Evolutionary conservation across 169 alveolate species (phyloP).

Genomic region (Plasmodium inui): DNA sequence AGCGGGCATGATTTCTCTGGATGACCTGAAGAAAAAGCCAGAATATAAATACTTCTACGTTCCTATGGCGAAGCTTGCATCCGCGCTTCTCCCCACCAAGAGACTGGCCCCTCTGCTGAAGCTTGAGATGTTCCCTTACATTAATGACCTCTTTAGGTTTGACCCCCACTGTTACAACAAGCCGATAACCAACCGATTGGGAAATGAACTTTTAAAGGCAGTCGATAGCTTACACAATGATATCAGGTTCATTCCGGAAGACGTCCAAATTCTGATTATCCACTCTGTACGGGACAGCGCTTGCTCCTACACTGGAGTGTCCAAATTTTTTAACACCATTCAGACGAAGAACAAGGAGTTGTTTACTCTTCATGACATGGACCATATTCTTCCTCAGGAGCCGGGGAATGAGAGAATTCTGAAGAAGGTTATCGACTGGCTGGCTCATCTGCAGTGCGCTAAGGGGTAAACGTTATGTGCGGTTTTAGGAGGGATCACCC

Average conservation of each 20-base stretch:
- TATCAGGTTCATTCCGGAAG: neutral
- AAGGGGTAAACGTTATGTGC: neutral
- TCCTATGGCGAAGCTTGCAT: neutral
- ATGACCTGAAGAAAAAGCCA: neutral
- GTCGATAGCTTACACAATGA: constrained; percentile 12
- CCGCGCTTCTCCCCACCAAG: neutral
- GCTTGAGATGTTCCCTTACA: neutral
- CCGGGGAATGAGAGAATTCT: constrained; percentile 24
- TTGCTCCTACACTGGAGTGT: neutral
- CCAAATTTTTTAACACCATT: neutral
- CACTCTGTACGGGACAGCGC: constrained; percentile 8
- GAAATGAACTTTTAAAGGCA: neutral
- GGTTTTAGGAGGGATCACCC: neutral
- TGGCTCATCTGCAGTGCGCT: neutral
- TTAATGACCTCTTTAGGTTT: neutral
- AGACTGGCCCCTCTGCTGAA: neutral
- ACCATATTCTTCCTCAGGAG: constrained; percentile 15
- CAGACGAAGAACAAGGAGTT: constrained; percentile 11
- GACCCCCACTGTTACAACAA: neutral
- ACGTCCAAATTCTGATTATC: neutral
- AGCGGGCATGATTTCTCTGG: neutral
- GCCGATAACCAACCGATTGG: constrained; percentile 10
- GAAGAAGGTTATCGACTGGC: constrained; percentile 9
- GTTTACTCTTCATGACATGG: constrained; percentile 9
- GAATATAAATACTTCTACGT: constrained; percentile 12